phyloP scores from a whole-genome alignment of 2,329 filamentous ascomycete genomes.

The Diaporthe australafricana region DNA sequence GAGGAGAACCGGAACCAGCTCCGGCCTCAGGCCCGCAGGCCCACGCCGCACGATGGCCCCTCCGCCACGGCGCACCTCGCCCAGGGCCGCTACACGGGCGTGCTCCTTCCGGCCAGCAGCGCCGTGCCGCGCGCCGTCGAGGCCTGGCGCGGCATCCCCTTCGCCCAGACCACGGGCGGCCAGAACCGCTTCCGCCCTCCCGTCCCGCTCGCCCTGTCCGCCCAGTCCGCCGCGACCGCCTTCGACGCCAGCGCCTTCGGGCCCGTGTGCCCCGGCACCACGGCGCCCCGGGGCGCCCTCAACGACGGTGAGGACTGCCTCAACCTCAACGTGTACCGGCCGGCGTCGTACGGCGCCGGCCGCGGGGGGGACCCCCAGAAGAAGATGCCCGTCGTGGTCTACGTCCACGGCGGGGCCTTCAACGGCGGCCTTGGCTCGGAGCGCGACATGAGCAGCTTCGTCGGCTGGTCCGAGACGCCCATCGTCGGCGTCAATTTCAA shows the following conservation, averaged over 20 bases:
- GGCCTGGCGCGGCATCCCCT: constrained; percentile 62
- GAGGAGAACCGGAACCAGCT: constrained; percentile 17
- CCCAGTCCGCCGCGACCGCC: constrained; percentile 32
- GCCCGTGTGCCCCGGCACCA: constrained; percentile 50
- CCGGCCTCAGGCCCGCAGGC: constrained; percentile 16
- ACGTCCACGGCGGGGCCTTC: constrained; percentile 74
- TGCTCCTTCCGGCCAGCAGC: constrained; percentile 44
- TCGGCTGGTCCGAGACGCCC: constrained; percentile 63
- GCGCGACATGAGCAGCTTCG: constrained; percentile 72
- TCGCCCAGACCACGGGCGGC: constrained; percentile 54
- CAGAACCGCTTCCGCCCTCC: constrained; percentile 60
- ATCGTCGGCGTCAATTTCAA: constrained; percentile 71
- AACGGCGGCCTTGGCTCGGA: constrained; percentile 64
- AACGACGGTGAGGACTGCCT: constrained; percentile 62
- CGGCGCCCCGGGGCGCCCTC: constrained; percentile 44
- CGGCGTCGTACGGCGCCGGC: constrained; percentile 40
- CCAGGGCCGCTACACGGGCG: constrained; percentile 56
- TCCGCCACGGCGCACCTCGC: constrained; percentile 45
- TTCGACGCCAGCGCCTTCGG: constrained; percentile 53
- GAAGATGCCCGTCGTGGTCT: constrained; percentile 65
- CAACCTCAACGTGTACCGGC: constrained; percentile 63
- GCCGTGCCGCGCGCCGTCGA: constrained; percentile 56
- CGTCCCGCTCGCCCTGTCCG: constrained; percentile 45
- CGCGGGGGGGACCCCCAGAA: constrained; percentile 36
- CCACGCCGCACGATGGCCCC: constrained; percentile 30